Evolutionary conservation across 345 rosid genomes (phyloP), one percentile per base, ranked within the genome.

Genomic region (Hypericum androsaemum): DNA sequence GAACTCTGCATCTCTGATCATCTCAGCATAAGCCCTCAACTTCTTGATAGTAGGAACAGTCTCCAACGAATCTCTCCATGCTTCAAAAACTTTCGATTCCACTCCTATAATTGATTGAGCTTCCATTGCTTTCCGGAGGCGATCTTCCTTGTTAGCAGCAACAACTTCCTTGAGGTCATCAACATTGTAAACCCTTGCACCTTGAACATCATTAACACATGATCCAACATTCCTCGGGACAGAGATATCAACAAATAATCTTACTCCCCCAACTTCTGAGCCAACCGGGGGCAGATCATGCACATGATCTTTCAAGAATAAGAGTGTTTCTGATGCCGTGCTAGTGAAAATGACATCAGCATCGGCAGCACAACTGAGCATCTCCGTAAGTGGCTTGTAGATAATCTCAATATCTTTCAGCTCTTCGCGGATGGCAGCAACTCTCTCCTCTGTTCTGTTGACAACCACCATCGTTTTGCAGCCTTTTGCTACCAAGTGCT

Each of bases 91-190:
- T 53, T 77, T 81, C 9, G 94, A 78, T 63, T 88, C 98, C 67
- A 83, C 94, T 0, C 73, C 49, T 37, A 88, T 83, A 60, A 92
- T 88, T 14, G 74, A 72, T 54, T 80, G 94, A 71, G 98, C 98
- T 77, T 92, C 98, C 94, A 79, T 80, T 36, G 95, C 98, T 70
- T 85, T 88, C 46, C 89, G 70, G 53, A 88, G 67, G 13, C 96
- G 76, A 55, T 92, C 98, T 74, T 92, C 96, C 71, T 88, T 92
- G 47, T 92, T 92, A 39, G 98, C 95, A 42, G 95, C 89, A 59
- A 92, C 98, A n/a, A 92, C 98, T 75, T 92, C 98, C 74, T 88
- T 88, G 38, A 92, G 94, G 75, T 88, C 88, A 50, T 88, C 98
- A 6, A 88, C 94, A 45, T 92, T 92, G 76, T 85, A 92, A 57